These are phyloP conservation scores for Alternaria tenuissima DNA, from an alignment of 2,329 filamentous ascomycete genomes.

Conservation along the genomic window DNA sequence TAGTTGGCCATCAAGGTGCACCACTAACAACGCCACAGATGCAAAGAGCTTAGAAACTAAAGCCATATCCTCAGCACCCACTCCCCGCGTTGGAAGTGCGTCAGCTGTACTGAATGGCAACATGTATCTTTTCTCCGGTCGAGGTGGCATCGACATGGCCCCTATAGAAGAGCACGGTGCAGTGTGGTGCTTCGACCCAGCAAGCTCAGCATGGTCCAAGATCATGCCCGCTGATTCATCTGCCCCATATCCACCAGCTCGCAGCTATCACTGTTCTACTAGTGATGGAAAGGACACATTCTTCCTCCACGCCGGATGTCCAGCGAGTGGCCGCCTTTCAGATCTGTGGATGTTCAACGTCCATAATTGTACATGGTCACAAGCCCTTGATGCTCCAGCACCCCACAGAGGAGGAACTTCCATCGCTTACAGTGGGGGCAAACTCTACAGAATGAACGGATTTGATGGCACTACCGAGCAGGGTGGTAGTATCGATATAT, in stretches of 20 bases:
- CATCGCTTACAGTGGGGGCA: slow-evolving; percentile 69
- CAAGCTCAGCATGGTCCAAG: slow-evolving; percentile 69
- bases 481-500: slow-evolving; percentile 75
- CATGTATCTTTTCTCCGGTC: slow-evolving; percentile 84
- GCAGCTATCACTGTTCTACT: slow-evolving; percentile 75
- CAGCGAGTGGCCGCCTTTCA: slow-evolving; percentile 67
- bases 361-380: slow-evolving; percentile 69
- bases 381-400: slow-evolving; percentile 72
- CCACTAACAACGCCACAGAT: slow-evolving; percentile 52
- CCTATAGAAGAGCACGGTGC: slow-evolving; percentile 77
- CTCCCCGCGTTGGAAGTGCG: slow-evolving; percentile 76
- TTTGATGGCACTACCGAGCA: slow-evolving; percentile 75
- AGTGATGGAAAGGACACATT: slow-evolving; percentile 73
- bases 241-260: slow-evolving; percentile 65
- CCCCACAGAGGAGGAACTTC: slow-evolving; percentile 72
- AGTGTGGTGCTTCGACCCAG: slow-evolving; percentile 78
- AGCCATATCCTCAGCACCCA: slow-evolving; percentile 59
- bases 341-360: slow-evolving; percentile 85
- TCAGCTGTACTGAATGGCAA: slow-evolving; percentile 72
- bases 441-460: slow-evolving; percentile 81
- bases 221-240: slow-evolving; percentile 64
- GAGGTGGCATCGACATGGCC: slow-evolving; percentile 72
- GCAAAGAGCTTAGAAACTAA: slow-evolving; percentile 45
- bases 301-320: slow-evolving; percentile 79
- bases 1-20: slow-evolving; percentile 28